Evolutionary conservation across 2,329 filamentous ascomycete species (phyloP).

Genomic region (Lasiodiplodia gonubiensis): DNA sequence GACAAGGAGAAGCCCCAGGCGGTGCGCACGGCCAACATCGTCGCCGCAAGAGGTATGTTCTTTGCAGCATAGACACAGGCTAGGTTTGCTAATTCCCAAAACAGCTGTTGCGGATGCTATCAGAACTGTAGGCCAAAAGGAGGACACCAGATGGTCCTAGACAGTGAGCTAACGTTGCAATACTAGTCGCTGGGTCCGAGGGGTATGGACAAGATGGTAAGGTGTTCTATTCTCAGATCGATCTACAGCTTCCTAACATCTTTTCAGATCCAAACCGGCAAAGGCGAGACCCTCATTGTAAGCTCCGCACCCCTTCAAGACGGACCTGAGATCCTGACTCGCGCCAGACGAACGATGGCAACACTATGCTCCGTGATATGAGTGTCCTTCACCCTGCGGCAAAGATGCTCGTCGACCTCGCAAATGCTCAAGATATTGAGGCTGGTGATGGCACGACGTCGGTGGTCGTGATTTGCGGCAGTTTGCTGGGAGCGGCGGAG

Average conservation of each 20-base stretch:
- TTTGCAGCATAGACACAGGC: constrained; percentile 32
- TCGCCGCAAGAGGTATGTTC: constrained; percentile 86
- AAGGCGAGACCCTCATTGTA: constrained; percentile 92
- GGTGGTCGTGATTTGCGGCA: constrained; percentile 96
- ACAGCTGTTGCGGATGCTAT: constrained; percentile 96
- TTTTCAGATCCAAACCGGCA: constrained; percentile 81
- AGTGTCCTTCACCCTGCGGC: constrained; percentile 99
- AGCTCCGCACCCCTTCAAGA: constrained; percentile 33
- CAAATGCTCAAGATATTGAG: constrained; percentile 96
- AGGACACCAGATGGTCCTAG: neutral
- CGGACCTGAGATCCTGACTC: constrained; percentile 35
- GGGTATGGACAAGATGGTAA: constrained; percentile 96
- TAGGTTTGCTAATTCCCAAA: constrained; percentile 34
- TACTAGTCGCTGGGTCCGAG: constrained; percentile 82
- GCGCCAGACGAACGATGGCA: constrained; percentile 86
- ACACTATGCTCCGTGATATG: constrained; percentile 99
- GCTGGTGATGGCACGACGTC: constrained; percentile 98
- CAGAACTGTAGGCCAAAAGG: constrained; percentile 67
- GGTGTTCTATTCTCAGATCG: constrained; percentile 29
- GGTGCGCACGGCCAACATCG: constrained; percentile 94
- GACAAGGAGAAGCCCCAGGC: constrained; percentile 99
- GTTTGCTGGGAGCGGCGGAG: constrained; percentile 91
- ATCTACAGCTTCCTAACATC: constrained; percentile 36
- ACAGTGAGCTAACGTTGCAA: constrained; percentile 19
- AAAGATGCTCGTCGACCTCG: constrained; percentile 98